A percentile compares a stretch with the other conserved stretches of the same genome.
These are phyloP conservation scores for Agrocybe pediades DNA, from an alignment of 768 basidiomycete species.

Conservation along the genomic window DNA sequence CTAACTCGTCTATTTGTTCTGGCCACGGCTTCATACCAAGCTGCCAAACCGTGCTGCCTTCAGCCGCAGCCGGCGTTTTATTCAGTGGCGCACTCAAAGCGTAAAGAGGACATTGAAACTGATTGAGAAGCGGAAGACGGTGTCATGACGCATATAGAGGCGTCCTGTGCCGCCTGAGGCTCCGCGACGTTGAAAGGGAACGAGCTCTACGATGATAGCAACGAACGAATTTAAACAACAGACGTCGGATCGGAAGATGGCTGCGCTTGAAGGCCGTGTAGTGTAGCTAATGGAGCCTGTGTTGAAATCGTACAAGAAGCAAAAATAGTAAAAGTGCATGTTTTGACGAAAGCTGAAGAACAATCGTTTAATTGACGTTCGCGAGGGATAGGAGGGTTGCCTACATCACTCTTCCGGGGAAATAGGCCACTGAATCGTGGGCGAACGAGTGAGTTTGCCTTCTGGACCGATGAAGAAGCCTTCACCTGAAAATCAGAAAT, in stretches of 20 bases:
- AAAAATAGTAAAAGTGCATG: conserved; percentile 76
- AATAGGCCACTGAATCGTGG: conserved; percentile 71
- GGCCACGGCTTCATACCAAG: conserved; percentile 73
- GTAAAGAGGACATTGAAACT: conserved; percentile 58
- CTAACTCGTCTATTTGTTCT: conserved; percentile 84
- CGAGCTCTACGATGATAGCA: conserved; percentile 66
- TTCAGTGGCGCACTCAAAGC: conserved; percentile 78
- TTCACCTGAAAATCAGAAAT: conserved; percentile 49
- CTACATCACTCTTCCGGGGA: conserved; percentile 80
- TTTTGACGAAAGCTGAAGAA: conserved; percentile 65
- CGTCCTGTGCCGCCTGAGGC: conserved; percentile 35
- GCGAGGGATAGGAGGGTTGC: not conserved
- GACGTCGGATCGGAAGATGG: conserved; percentile 52
- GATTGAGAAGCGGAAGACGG: conserved; percentile 54
- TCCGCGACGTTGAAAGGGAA: conserved; percentile 57
- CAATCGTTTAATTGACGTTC: not conserved
- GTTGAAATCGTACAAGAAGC: conserved; percentile 62
- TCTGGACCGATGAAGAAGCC: conserved; percentile 66
- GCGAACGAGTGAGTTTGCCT: conserved; percentile 50
- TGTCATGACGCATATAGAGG: conserved; percentile 66
- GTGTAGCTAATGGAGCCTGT: conserved; percentile 23
- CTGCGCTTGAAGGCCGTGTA: conserved; percentile 25
- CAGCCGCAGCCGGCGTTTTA: conserved; percentile 56
- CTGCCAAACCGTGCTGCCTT: conserved; percentile 82
- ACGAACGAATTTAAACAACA: conserved; percentile 71